Evolutionary conservation across 257 asterid species (phyloP).

Genomic region (Linderniella brevidens): DNA sequence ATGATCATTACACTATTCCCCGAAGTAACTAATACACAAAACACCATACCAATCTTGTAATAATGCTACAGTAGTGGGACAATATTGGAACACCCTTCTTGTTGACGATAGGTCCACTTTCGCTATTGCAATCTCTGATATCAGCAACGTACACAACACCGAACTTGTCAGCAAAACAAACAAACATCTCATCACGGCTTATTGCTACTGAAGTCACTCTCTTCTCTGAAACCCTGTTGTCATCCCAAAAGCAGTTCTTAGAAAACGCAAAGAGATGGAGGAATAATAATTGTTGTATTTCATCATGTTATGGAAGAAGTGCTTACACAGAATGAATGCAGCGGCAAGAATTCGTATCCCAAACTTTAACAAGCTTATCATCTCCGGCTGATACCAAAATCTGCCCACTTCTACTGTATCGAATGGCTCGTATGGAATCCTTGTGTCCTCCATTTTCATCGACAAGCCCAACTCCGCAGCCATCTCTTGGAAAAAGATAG

Average conservation of each 20-base stretch:
- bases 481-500: constrained; percentile 25
- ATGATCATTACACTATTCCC: neutral
- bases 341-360: constrained; percentile 65
- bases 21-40: neutral
- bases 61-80: constrained; percentile 91
- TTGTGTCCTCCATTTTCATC: constrained; percentile 48
- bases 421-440: constrained; percentile 70
- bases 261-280: neutral
- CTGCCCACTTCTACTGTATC: constrained; percentile 53
- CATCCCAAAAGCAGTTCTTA: constrained; percentile 7
- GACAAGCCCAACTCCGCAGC: constrained; percentile 24
- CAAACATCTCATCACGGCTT: constrained; percentile 42
- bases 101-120: constrained; percentile 16
- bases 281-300: neutral
- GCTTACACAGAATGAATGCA: constrained; percentile 69
- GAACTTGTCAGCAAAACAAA: constrained; percentile 84
- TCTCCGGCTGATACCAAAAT: constrained; percentile 84
- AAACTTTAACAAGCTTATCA: constrained; percentile 76
- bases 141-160: constrained; percentile 64
- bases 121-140: constrained; percentile 20
- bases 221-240: constrained; percentile 67
- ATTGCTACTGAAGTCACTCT: constrained; percentile 83
- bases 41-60: constrained; percentile 68
- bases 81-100: constrained; percentile 72
- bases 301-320: neutral